Conservation (phyloP, 768 basidiomycete species). For the Tricholoma terreum region DNA sequence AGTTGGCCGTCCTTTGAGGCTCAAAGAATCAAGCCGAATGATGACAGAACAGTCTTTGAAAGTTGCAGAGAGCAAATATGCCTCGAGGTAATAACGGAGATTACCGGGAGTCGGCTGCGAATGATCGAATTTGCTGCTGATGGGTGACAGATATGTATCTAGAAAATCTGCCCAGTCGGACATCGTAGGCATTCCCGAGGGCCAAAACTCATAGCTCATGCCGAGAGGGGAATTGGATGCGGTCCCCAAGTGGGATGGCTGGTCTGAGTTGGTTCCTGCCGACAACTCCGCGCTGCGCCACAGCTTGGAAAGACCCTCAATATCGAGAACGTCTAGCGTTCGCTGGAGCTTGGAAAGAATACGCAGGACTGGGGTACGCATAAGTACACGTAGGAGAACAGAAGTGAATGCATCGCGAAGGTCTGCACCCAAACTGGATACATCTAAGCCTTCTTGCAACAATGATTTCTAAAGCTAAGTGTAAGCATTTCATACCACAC, state of each 20-base stretch:
- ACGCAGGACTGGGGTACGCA: constrained; percentile 49
- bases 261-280: constrained; percentile 21
- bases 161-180: constrained; percentile 68
- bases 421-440: constrained; percentile 14
- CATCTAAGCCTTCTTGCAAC: constrained; percentile 23
- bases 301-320: constrained; percentile 69
- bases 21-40: constrained; percentile 32
- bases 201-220: constrained; percentile 26
- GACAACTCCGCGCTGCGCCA: constrained; percentile 32
- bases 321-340: constrained; percentile 77
- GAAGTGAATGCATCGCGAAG: constrained; percentile 52
- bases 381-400: constrained; percentile 46
- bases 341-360: constrained; percentile 64
- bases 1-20: constrained; percentile 11
- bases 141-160: constrained; percentile 43
- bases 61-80: constrained; percentile 84
- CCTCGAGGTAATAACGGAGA: constrained; percentile 62
- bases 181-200: constrained; percentile 49
- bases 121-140: constrained; percentile 31
- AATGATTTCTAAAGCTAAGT: constrained; percentile 21
- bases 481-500: not conserved
- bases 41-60: constrained; percentile 93
- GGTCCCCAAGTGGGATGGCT: constrained; percentile 17
- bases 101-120: constrained; percentile 36
- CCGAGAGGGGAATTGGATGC: constrained; percentile 26